Base-by-base conservation (phyloP, 78 protist genomes). In the Dictyostelium brefeldianum region DNA sequence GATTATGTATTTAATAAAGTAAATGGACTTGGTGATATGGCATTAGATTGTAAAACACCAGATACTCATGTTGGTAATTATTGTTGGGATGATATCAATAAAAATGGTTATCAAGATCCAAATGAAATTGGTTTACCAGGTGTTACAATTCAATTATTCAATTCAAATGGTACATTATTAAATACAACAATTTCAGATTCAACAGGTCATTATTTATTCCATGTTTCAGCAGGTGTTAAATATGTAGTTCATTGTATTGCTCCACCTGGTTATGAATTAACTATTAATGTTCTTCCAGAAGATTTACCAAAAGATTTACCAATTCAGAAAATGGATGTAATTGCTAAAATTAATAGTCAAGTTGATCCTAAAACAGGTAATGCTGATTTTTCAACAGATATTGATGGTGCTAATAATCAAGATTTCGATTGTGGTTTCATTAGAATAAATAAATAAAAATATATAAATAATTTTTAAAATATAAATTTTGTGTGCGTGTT, bases 31-130 rank as follows among this genome's bases (percentile, higher is more conserved):
- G n/a, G n/a, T n/a, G n/a, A n/a, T n/a, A n/a, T n/a, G n/a, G n/a
- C n/a, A n/a, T 51, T 82, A 12, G 90, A 65, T 31, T 82, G 90
- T 82, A 25, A 15, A n/a, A 9, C 48, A 36, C 80, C 90, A 59
- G 56, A 62, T 15, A 70, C 80, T 8, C 53, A 54, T 36, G n/a
- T 82, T n/a, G 90, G 90, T 36, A 70, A 82, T 71, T 70, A 36
- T 22, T 79, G 67, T 47, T 82, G 90, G 90, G 20, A 70, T 18
- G 90, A 82, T 70, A 15, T 10, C 10, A 53, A 82, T 53, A 14
- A 36, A 12, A 53, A 82, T 41, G 90, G 90, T 36, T 15, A 70
- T 2, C 90, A 82, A 82, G 59, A 51, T 36, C 53, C 64, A 20
- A 20, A 48, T 20, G 90, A 82, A 70, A 5, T 7, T 4, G 90